Evolutionary conservation across 768 basidiomycete genomes (phyloP).

Genomic region (Boletellus ananiceps): DNA sequence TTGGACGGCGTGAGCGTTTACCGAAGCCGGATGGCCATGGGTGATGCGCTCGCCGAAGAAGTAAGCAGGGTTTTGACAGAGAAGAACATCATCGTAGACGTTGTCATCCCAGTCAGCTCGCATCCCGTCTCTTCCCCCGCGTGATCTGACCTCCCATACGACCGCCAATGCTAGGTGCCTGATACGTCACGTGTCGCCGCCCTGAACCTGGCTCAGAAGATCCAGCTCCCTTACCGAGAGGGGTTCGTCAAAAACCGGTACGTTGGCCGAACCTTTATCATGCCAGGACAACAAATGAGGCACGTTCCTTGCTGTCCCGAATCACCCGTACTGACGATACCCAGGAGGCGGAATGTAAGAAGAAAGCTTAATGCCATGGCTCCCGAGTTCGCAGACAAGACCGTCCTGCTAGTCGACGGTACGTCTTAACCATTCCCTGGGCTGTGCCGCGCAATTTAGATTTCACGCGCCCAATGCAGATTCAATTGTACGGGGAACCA

Average conservation of each 20-base stretch:
- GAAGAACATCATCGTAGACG: slow-evolving; percentile 74
- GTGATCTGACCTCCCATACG: neutral
- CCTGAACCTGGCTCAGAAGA: slow-evolving; percentile 87
- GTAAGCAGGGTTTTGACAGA: slow-evolving; percentile 69
- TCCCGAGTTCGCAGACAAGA: slow-evolving; percentile 87
- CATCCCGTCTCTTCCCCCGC: neutral
- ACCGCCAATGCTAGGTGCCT: slow-evolving; percentile 56
- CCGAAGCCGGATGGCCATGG: slow-evolving; percentile 98
- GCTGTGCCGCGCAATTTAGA: neutral
- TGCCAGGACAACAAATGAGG: slow-evolving; percentile 98
- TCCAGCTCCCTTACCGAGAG: slow-evolving; percentile 89
- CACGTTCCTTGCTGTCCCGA: slow-evolving; percentile 19
- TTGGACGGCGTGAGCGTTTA: slow-evolving; percentile 97
- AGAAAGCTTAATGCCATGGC: slow-evolving; percentile 98
- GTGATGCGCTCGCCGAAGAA: slow-evolving; percentile 87
- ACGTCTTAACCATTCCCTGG: slow-evolving; percentile 14
- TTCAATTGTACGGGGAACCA: slow-evolving; percentile 97
- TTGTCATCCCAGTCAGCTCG: slow-evolving; percentile 81
- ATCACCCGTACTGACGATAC: slow-evolving; percentile 2
- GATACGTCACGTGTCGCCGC: slow-evolving; percentile 97
- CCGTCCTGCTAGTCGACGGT: slow-evolving; percentile 96
- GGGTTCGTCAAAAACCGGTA: slow-evolving; percentile 99
- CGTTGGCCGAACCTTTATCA: slow-evolving; percentile 97
- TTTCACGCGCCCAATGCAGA: slow-evolving; percentile 43
- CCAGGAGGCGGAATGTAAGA: slow-evolving; percentile 87